A percentile compares a stretch with the other conserved stretches of the same genome.
Evolutionary conservation across 2,329 filamentous ascomycete species (phyloP).

Genomic region (Apiospora malaysiana): DNA sequence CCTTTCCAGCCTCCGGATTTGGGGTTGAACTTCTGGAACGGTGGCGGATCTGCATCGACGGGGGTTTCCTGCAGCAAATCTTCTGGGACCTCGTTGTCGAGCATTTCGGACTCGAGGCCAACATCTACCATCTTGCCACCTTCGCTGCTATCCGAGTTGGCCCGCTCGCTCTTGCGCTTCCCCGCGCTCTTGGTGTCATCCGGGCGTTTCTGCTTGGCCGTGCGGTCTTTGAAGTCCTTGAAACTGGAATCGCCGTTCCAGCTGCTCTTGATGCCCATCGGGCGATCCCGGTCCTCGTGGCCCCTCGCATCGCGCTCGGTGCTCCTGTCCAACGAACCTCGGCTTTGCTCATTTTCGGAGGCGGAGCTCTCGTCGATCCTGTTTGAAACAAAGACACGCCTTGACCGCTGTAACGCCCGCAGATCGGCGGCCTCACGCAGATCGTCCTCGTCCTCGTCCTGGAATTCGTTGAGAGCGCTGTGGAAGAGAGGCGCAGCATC

Average conservation of each 20-base stretch:
- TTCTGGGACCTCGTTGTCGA: conserved; percentile 64
- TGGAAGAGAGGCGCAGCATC: conserved; percentile 95
- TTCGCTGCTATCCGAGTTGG: conserved; percentile 42
- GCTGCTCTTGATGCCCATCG: conserved; percentile 66
- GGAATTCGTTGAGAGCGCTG: conserved; percentile 86
- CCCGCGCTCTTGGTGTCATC: conserved; percentile 42
- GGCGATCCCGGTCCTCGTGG: conserved; percentile 54
- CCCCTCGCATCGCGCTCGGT: conserved; percentile 53
- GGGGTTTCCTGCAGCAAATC: conserved; percentile 63
- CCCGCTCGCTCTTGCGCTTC: conserved; percentile 36
- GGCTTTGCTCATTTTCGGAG: conserved; percentile 73
- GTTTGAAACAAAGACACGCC: conserved; percentile 85
- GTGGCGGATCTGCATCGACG: conserved; percentile 60
- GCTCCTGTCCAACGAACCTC: conserved; percentile 59
- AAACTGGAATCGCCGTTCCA: conserved; percentile 64
- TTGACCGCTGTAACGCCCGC: conserved; percentile 87
- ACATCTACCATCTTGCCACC: conserved; percentile 83
- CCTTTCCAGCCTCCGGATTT: conserved; percentile 46
- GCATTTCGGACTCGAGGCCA: conserved; percentile 73
- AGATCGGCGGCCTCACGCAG: conserved; percentile 94
- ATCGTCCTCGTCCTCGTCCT: conserved; percentile 91
- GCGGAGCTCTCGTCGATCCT: conserved; percentile 86
- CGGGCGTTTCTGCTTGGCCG: conserved; percentile 48
- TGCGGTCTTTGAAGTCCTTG: conserved; percentile 36
- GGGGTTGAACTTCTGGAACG: conserved; percentile 65